Evolutionary conservation across 768 basidiomycete genomes (phyloP).

Genomic region (Roridomyces roridus): DNA sequence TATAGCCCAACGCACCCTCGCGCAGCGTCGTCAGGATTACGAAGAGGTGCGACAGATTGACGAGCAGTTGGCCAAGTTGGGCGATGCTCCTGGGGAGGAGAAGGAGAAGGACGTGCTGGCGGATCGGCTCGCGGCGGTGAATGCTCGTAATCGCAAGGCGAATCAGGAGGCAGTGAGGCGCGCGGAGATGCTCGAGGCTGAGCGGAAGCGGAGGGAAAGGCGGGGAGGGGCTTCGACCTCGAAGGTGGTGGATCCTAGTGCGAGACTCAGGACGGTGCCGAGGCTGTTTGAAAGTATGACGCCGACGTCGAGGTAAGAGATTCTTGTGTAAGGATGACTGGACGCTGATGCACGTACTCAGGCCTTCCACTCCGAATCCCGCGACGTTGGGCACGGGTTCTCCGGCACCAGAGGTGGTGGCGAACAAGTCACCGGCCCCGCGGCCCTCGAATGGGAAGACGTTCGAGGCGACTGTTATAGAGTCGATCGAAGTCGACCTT

Average conservation of each 20-base stretch:
- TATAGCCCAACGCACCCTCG: conserved; percentile 74
- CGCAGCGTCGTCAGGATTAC: conserved; percentile 74
- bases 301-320: conserved; percentile 65
- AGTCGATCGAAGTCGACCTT: conserved; percentile 34
- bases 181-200: conserved; percentile 73
- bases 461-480: conserved; percentile 21
- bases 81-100: conserved; percentile 23
- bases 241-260: conserved; percentile 64
- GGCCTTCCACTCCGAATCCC: conserved; percentile 56
- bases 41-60: conserved; percentile 68
- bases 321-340: background rate
- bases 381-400: conserved; percentile 39
- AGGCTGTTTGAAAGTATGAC: conserved; percentile 58
- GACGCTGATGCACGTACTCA: conserved; percentile 27
- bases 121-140: conserved; percentile 78
- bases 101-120: conserved; percentile 31
- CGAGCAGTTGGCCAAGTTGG: conserved; percentile 63
- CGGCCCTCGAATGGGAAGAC: conserved; percentile 1
- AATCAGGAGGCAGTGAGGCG: conserved; percentile 82
- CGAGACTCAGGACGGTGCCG: conserved; percentile 69
- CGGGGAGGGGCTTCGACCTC: conserved; percentile 30
- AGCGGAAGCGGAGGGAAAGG: conserved; percentile 70
- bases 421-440: background rate
- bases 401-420: background rate
- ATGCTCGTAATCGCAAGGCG: conserved; percentile 87